These are phyloP conservation scores for Cyberlindnera maritima DNA, from an alignment of 805 yeast genomes.

Conservation along the genomic window DNA sequence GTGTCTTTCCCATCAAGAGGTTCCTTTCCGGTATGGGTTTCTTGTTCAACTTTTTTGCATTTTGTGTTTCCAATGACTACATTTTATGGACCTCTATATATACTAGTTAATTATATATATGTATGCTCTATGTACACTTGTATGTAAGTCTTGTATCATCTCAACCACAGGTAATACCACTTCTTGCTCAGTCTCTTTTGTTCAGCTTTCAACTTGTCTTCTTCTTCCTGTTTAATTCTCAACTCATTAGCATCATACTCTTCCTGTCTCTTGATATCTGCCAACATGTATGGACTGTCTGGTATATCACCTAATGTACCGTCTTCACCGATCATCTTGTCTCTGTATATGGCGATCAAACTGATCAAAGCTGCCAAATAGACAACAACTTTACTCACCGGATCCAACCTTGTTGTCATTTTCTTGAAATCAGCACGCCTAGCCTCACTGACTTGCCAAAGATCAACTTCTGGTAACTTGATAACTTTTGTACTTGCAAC, in stretches of 20 bases:
- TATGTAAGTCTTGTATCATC: slow-evolving; percentile 8
- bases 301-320: slow-evolving; percentile 33
- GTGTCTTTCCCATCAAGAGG: neutral
- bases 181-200: slow-evolving; percentile 9
- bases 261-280: slow-evolving; percentile 31
- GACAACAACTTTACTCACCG: slow-evolving; percentile 51
- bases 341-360: slow-evolving; percentile 53
- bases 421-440: slow-evolving; percentile 43
- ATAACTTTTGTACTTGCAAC: slow-evolving; percentile 22
- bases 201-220: too few species aligned
- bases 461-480: slow-evolving; percentile 36
- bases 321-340: slow-evolving; percentile 46
- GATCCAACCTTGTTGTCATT: slow-evolving; percentile 52
- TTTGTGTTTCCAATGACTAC: neutral
- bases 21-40: too few species aligned
- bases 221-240: slow-evolving; percentile 12
- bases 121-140: neutral
- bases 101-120: neutral
- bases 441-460: slow-evolving; percentile 41
- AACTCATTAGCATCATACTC: slow-evolving; percentile 15
- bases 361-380: slow-evolving; percentile 47
- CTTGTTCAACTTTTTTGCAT: neutral
- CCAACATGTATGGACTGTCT: slow-evolving; percentile 38
- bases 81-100: too few species aligned
- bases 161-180: slow-evolving; percentile 30